These are phyloP conservation scores for Phytophthora aleatoria DNA, from an alignment of 352 stramenopile species.

Conservation along the genomic window DNA sequence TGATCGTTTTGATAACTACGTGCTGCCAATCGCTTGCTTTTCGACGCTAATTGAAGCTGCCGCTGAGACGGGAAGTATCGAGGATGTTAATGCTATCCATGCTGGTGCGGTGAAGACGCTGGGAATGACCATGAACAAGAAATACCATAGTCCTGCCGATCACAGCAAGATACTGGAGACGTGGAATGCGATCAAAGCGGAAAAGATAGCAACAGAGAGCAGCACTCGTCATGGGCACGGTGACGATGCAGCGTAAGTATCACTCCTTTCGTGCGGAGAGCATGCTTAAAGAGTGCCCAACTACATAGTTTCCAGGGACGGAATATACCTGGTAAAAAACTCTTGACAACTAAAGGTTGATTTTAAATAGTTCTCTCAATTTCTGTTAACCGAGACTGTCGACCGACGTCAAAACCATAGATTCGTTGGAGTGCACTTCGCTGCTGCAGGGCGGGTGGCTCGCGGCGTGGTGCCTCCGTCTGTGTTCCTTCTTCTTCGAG, in stretches of 20 bases:
- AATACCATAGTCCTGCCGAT: slow-evolving; percentile 13
- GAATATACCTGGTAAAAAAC: not conserved
- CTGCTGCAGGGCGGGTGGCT: slow-evolving; percentile 20
- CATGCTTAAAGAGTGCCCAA: too few species aligned
- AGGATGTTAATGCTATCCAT: slow-evolving; percentile 48
- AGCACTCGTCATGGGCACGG: not conserved
- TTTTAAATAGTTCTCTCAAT: slow-evolving; percentile 4
- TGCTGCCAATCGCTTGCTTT: slow-evolving; percentile 45
- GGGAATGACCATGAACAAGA: slow-evolving; percentile 26
- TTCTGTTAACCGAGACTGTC: slow-evolving; percentile 32
- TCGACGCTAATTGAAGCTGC: slow-evolving; percentile 43
- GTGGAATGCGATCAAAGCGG: slow-evolving; percentile 21
- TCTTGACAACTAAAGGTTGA: not conserved
- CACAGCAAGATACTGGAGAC: slow-evolving; percentile 25
- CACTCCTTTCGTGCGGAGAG: too few species aligned
- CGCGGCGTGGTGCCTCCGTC: slow-evolving; percentile 19
- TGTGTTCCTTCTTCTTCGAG: slow-evolving; percentile 17
- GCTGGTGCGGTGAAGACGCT: slow-evolving; percentile 39
- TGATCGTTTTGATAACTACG: slow-evolving; percentile 40
- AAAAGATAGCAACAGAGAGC: slow-evolving; percentile 17
- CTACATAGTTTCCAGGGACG: too few species aligned
- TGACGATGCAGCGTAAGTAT: too few species aligned
- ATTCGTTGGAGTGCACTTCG: slow-evolving; percentile 23
- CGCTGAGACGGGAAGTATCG: slow-evolving; percentile 31
- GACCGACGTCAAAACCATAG: slow-evolving; percentile 26